Percentiles rank a stretch among this genome's conserved stretches.
Evolutionary conservation across 2,329 filamentous ascomycete genomes (phyloP).

Genomic region (Malbranchea zuffiana): DNA sequence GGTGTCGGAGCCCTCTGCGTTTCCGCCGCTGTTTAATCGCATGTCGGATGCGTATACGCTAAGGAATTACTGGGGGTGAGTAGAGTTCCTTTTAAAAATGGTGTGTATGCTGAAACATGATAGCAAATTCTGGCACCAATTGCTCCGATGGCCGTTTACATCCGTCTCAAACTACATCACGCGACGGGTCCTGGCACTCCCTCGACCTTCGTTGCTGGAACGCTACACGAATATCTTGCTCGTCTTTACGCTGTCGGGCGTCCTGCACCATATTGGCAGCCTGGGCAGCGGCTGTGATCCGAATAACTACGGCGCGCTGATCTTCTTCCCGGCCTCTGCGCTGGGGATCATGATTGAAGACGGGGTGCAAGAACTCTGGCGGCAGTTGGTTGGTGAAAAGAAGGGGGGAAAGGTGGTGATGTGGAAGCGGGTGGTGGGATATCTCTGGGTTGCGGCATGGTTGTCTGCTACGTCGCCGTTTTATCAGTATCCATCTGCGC

Average conservation of each 20-base stretch:
- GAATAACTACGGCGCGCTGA: constrained; percentile 14
- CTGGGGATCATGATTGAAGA: constrained; percentile 25
- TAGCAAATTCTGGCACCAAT: too few relatives aligned
- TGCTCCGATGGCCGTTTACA: too few relatives aligned
- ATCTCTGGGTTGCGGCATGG: too few relatives aligned
- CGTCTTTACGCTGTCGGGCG: constrained; percentile 23
- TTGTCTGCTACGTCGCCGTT: too few relatives aligned
- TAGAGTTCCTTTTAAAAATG: too few relatives aligned
- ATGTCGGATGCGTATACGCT: too few relatives aligned
- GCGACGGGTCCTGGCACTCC: constrained; percentile 17
- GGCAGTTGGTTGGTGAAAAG: neutral
- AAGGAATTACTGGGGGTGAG: too few relatives aligned
- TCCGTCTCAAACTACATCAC: too few relatives aligned
- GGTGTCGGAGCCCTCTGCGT: too few relatives aligned
- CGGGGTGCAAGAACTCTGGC: constrained; percentile 17
- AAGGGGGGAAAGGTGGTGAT: neutral
- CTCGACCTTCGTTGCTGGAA: constrained; percentile 16
- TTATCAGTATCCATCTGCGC: too few relatives aligned
- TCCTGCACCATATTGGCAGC: constrained; percentile 18
- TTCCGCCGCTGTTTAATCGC: too few relatives aligned
- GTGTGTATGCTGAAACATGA: too few relatives aligned
- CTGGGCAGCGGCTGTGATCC: constrained; percentile 13
- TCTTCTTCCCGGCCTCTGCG: constrained; percentile 19
- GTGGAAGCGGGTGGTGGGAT: constrained; percentile 3
- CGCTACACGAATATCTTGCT: constrained; percentile 22